A percentile compares a stretch with the other conserved stretches of the same genome.
Evolutionary conservation across 1,284 basidiomycete genomes (phyloP).

Genomic region (Ganoderma multipileum): DNA sequence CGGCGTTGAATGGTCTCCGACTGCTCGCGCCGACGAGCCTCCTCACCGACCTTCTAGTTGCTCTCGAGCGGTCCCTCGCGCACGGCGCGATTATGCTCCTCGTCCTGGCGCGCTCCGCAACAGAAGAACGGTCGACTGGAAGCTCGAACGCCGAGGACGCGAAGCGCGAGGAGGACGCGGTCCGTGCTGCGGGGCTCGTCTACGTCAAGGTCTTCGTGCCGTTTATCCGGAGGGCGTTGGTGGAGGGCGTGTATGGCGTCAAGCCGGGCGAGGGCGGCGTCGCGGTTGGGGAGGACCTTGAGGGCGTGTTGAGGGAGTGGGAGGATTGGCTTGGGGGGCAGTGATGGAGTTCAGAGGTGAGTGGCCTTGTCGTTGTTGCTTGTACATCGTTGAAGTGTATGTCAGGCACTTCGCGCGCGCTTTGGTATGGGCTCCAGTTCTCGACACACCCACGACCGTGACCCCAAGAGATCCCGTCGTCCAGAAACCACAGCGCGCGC

Average conservation of each 20-base stretch:
- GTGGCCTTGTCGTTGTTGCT: neutral
- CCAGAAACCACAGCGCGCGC: too few species aligned
- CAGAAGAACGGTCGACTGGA: slow-evolving; percentile 31
- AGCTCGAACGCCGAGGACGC: slow-evolving; percentile 40
- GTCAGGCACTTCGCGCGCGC: neutral
- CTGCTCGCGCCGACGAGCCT: slow-evolving; percentile 77
- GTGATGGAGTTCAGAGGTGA: neutral
- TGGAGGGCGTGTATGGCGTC: slow-evolving; percentile 76
- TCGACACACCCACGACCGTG: too few species aligned
- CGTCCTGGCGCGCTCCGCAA: slow-evolving; percentile 30
- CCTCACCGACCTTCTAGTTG: slow-evolving; percentile 50
- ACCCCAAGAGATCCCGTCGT: too few species aligned
- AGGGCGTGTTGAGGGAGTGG: slow-evolving; percentile 36
- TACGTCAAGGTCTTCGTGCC: slow-evolving; percentile 70
- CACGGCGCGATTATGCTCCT: slow-evolving; percentile 47
- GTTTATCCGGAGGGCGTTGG: slow-evolving; percentile 70
- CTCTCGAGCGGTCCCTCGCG: slow-evolving; percentile 61
- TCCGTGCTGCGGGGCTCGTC: slow-evolving; percentile 60
- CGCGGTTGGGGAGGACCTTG: slow-evolving; percentile 31
- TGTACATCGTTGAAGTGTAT: neutral
- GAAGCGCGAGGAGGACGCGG: slow-evolving; percentile 49
- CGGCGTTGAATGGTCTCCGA: slow-evolving; percentile 82
- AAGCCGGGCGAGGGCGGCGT: slow-evolving; percentile 16
- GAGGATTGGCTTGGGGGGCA: slow-evolving; percentile 36
- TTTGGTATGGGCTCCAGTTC: neutral